Percentiles rank a stretch among this genome's conserved stretches.
Conservation (phyloP, 176 grass and related monocot species). For the Carex kokanica region DNA sequence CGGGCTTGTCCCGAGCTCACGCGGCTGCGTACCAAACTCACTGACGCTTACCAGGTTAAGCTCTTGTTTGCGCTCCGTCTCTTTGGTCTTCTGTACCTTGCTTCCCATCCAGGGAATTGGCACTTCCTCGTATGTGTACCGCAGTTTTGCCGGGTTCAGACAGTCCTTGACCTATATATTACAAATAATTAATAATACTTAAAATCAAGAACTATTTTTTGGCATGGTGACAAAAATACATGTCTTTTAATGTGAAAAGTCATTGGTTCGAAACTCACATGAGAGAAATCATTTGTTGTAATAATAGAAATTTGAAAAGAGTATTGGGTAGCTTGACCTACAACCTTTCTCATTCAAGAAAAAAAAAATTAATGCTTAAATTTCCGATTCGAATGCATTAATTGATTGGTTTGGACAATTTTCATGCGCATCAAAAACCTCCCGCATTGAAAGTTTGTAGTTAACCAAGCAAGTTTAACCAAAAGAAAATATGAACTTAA, state of each 20-base stretch:
- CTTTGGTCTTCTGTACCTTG: background rate
- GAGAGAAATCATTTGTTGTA: too few species aligned
- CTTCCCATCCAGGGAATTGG: constrained; percentile 27
- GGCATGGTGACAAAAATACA: too few species aligned
- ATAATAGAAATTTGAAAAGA: too few species aligned
- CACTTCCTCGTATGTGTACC: constrained; percentile 32
- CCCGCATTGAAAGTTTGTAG: background rate
- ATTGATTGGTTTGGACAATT: too few species aligned
- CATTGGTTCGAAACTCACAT: too few species aligned
- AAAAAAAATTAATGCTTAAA: too few species aligned
- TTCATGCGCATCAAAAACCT: too few species aligned
- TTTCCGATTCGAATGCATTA: too few species aligned
- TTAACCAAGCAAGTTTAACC: background rate
- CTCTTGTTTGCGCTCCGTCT: background rate
- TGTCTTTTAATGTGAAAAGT: too few species aligned
- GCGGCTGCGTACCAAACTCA: constrained; percentile 17
- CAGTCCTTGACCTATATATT: constrained; percentile 26
- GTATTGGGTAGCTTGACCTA: too few species aligned
- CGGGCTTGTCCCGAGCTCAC: background rate
- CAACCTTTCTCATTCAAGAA: too few species aligned
- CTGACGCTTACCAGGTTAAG: background rate
- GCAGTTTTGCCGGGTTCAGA: constrained; percentile 11
- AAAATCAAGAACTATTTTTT: background rate
- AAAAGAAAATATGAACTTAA: too few species aligned
- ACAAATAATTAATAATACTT: background rate